Conservation (phyloP, 208 protist genomes). For the Trypanosoma lewisi region DNA sequence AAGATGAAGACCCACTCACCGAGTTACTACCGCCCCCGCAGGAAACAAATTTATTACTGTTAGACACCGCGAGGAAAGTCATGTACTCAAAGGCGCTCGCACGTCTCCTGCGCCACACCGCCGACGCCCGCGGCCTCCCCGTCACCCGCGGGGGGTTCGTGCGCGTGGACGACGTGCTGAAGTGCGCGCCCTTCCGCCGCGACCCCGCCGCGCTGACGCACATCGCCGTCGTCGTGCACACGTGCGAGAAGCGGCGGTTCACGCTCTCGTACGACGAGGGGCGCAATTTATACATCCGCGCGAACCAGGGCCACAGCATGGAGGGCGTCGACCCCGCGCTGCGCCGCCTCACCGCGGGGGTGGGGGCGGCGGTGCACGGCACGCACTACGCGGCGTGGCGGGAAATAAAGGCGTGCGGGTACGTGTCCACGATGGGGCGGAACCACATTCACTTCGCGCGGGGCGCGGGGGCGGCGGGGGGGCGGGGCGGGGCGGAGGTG, state of each 20-base stretch:
- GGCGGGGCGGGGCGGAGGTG: constrained; percentile 64
- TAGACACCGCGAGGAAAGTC: constrained; percentile 12
- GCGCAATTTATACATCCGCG: constrained; percentile 60
- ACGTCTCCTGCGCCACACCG: constrained; percentile 71
- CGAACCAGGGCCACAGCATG: constrained; percentile 85
- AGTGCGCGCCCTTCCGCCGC: constrained; percentile 16
- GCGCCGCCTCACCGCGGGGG: constrained; percentile 35
- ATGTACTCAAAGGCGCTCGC: constrained; percentile 59
- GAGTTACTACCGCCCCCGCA: constrained; percentile 4
- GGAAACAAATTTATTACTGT: background rate
- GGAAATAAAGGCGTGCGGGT: constrained; percentile 62
- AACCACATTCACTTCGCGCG: constrained; percentile 92
- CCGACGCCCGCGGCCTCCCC: constrained; percentile 41
- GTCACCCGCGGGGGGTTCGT: constrained; percentile 71
- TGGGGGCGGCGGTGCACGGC: constrained; percentile 68
- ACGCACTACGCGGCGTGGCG: constrained; percentile 68
- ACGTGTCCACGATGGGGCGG: constrained; percentile 76
- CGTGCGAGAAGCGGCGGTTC: constrained; percentile 81
- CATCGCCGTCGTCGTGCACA: constrained; percentile 44
- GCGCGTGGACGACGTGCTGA: constrained; percentile 43
- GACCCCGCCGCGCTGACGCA: constrained; percentile 35
- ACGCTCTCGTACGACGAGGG: constrained; percentile 42
- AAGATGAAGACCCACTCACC: constrained; percentile 21
- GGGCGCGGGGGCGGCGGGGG: constrained; percentile 86
- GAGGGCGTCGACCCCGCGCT: constrained; percentile 54